Conservation (phyloP, 768 basidiomycete genomes). For the Boletus tomentosulus region DNA sequence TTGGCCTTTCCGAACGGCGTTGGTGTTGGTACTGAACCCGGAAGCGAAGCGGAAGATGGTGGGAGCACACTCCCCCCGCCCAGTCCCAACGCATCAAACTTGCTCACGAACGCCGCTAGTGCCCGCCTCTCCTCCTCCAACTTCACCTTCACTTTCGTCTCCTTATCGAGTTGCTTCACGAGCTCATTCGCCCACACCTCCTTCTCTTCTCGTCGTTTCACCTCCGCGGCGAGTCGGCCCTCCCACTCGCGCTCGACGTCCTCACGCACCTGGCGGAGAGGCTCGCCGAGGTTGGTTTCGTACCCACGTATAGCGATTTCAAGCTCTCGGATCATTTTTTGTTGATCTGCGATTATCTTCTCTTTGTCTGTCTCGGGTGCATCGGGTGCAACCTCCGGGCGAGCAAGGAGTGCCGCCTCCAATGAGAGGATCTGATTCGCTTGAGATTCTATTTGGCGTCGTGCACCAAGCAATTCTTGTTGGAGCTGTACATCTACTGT, state of each 20-base stretch:
- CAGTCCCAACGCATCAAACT: conserved; percentile 73
- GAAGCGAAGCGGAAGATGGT: conserved; percentile 18
- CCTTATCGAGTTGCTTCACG: conserved; percentile 72
- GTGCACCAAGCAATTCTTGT: conserved; percentile 79
- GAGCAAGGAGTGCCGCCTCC: conserved; percentile 68
- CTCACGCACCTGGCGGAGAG: conserved; percentile 58
- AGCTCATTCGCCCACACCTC: conserved; percentile 73
- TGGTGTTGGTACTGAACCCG: conserved; percentile 1
- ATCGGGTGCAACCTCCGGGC: conserved; percentile 61
- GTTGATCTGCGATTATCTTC: conserved; percentile 65
- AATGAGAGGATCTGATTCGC: conserved; percentile 80
- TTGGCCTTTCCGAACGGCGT: conserved; percentile 40
- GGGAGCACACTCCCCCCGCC: conserved; percentile 34
- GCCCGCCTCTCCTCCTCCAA: conserved; percentile 77
- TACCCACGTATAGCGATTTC: conserved; percentile 69
- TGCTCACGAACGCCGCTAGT: conserved; percentile 74
- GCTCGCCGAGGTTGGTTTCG: conserved; percentile 70
- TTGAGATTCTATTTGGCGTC: conserved; percentile 76
- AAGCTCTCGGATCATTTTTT: conserved; percentile 71
- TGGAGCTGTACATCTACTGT: conserved; percentile 51
- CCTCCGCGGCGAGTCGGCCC: conserved; percentile 55
- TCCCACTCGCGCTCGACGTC: conserved; percentile 76
- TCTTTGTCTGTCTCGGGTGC: conserved; percentile 75
- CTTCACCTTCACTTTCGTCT: conserved; percentile 64
- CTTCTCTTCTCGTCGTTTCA: conserved; percentile 58